Evolutionary conservation across 225 moss, liverwort and hornwort genomes (phyloP), one percentile per base, ranked within the genome.

Genomic region (Neckera pumila): DNA sequence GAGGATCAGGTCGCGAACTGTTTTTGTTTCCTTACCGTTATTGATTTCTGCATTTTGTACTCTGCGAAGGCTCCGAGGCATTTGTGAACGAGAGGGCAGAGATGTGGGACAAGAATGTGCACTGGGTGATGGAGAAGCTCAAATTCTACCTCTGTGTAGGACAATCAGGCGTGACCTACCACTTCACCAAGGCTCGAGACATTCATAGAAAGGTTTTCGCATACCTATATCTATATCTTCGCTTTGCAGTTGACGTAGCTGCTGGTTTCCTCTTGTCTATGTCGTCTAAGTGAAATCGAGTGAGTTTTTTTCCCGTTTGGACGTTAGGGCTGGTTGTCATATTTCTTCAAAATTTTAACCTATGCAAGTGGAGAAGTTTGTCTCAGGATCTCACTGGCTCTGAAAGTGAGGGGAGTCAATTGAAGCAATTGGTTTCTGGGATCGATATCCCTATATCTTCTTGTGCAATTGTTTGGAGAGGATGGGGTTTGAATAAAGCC

Each of bases 41-140:
- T 40, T 56, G 27, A 27, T 80, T 51, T 84, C 71, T 61, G 71
- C 36, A 73, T 87, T 70, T 67, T 89, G 27, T 58, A 8, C 36
- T 34, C 12, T 73, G 65, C 49, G 45, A 88, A 93, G 93, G 92
- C 64, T 89, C 90, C 12, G 86, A 90, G 74, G 77, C 53, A 22
- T 92, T 86, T 88, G 88, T 92, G 88, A 89, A 77, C 34, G 88
- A 89, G 77, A 87, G 89, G 85, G 89, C 89, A 47, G 89, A 88
- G 47, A 80, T 73, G 71, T 97, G 96, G 97, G 95, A 97, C 82
- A 95, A 95, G 85, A 89, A 89, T 42, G 92, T 91, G 45, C 40
- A 89, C 62, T 89, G 94, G 91, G 94, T 95, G 62, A 88, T 96
- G 93, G 93, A 93, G 77, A 89, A 92, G 67, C 89, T 95, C 61